Conservation (phyloP, 768 basidiomycete genomes). For the Fomitopsis pulvina region DNA sequence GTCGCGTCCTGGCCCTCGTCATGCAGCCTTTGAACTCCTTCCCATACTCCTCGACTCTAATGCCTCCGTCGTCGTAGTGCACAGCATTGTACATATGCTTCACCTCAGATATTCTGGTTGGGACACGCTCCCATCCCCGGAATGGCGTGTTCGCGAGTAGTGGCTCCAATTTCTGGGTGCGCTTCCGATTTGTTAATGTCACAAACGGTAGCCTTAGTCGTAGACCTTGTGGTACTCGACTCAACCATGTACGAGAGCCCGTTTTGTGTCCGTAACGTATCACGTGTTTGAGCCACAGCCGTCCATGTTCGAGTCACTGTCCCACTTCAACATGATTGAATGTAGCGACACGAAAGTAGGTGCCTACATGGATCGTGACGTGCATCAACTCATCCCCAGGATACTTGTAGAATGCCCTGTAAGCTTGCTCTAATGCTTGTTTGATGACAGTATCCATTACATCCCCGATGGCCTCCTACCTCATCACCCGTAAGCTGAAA, state of each 20-base stretch:
- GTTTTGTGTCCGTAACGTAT: no score
- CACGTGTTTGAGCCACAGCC: no score
- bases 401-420: background rate
- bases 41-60: background rate
- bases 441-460: background rate
- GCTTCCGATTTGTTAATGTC: no score
- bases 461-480: background rate
- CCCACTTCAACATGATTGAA: no score
- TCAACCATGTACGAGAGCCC: no score
- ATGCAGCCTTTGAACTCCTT: background rate
- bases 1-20: background rate
- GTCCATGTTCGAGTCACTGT: no score
- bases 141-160: background rate
- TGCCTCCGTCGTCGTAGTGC: background rate
- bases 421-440: background rate
- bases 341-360: background rate
- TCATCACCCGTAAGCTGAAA: background rate
- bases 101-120: background rate
- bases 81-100: background rate
- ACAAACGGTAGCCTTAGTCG: no score
- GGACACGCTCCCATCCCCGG: background rate
- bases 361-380: background rate
- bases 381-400: background rate
- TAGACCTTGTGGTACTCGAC: no score
- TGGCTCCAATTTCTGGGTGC: background rate